Percentiles rank a stretch among this genome's conserved stretches.
Evolutionary conservation across 805 yeast species (phyloP).

Genomic region (Blastobotrys robertii): DNA sequence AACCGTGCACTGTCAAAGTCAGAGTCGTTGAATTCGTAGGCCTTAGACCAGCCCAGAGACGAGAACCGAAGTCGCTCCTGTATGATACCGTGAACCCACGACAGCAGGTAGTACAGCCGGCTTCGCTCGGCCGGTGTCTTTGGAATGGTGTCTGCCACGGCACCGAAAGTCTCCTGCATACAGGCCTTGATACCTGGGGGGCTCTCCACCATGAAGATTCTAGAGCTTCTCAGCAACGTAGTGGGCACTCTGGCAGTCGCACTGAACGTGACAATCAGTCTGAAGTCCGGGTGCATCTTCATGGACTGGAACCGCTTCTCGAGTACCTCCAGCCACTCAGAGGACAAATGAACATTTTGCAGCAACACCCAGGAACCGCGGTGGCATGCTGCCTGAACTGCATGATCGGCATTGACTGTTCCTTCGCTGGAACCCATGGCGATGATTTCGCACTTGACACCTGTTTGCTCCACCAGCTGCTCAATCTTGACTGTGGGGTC

Average conservation of each 20-base stretch:
- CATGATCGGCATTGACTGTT: slow-evolving; percentile 42
- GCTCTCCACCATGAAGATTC: slow-evolving; percentile 51
- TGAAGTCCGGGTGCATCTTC: slow-evolving; percentile 31
- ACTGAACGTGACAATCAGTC: slow-evolving; percentile 58
- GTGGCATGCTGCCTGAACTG: slow-evolving; percentile 37
- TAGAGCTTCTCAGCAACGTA: slow-evolving; percentile 44
- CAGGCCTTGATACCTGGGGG: slow-evolving; percentile 48
- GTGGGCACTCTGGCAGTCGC: slow-evolving; percentile 42
- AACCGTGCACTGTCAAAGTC: slow-evolving; percentile 47
- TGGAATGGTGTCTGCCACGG: slow-evolving; percentile 12
- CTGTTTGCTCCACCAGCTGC: slow-evolving; percentile 29
- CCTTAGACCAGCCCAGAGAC: slow-evolving; percentile 52
- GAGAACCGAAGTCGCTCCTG: slow-evolving; percentile 48
- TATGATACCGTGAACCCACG: slow-evolving; percentile 64
- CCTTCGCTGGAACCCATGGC: slow-evolving; percentile 75
- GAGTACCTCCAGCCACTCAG: slow-evolving; percentile 48
- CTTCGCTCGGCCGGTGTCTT: slow-evolving; percentile 34
- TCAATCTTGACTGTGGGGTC: slow-evolving; percentile 57
- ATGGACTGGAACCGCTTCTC: slow-evolving; percentile 36
- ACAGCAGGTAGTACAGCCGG: slow-evolving; percentile 42
- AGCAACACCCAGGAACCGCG: slow-evolving; percentile 62
- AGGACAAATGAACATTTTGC: slow-evolving; percentile 73
- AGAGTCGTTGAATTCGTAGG: slow-evolving; percentile 63
- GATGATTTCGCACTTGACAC: slow-evolving; percentile 30
- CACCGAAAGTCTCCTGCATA: slow-evolving; percentile 32